Evolutionary conservation across 148 eudicot species (phyloP), one percentile per base, ranked within the genome.

Genomic region (Camellia japonica): DNA sequence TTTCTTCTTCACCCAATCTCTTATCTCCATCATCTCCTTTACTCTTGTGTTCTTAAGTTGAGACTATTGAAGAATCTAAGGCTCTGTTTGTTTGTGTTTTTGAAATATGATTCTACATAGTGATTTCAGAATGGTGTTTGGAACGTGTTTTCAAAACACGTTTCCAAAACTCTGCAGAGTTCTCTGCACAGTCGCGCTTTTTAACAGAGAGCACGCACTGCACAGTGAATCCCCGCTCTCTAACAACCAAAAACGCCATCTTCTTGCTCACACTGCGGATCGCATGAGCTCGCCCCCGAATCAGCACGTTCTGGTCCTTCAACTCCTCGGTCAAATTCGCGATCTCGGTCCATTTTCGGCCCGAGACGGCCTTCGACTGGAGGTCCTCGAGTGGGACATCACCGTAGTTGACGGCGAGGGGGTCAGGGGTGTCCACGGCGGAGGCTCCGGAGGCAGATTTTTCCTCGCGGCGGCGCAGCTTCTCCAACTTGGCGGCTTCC

Each of bases 231-330:
- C 94, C 90, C 16, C 54, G 58, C 70, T 91, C 93, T 68, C 99
- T 85, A 3, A 95, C 87, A 10, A 93, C 93, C 15, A 93, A 73
- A 56, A 95, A 95, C 56, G 90, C 95, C 90, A 93, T 90, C 79
- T 95, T 95, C 88, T 93, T 93, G 46, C 97, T 88, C 42, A 95
- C 98, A 42, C 90, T 89, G 0, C 99, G 92, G 62, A 92, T 84
- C 54, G 89, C 54, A 72, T 93, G 97, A 1, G 88, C 93, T 0
- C 95, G 84, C 3, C 98, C 99, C 12, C 94, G 79, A 0, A 95
- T 73, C 9, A 93, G 68, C n/a, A 92, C 93, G 12, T 68, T 69
- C 68, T 62, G 5, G 44, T 81, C 97, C 81, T 87, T 83, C 74
- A 93, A 47, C 2, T 78, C 90, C 2, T 81, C 97, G 81, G 86